Evolutionary conservation across 2,329 filamentous ascomycete species (phyloP).

Genomic region (Thielaviopsis euricoi): DNA sequence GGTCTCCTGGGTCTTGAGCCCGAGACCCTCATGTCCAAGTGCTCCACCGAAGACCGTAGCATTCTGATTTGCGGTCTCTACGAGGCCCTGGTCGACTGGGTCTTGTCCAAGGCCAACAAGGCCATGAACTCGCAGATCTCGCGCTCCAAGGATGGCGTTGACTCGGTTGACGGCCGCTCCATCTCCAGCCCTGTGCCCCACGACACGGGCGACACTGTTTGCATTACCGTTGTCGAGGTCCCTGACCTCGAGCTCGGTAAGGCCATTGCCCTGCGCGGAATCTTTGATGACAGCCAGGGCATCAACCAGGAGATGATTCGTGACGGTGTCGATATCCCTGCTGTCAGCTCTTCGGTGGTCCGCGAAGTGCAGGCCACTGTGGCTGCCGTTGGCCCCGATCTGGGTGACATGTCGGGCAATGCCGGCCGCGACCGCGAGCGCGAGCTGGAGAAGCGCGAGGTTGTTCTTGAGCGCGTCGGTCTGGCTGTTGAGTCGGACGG

Average conservation of each 20-base stretch:
- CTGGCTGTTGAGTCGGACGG: slow-evolving; percentile 67
- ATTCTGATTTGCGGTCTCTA: slow-evolving; percentile 76
- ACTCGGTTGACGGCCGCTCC: slow-evolving; percentile 49
- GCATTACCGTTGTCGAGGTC: slow-evolving; percentile 75
- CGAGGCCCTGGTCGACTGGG: slow-evolving; percentile 88
- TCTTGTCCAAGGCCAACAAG: slow-evolving; percentile 74
- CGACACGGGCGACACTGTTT: slow-evolving; percentile 68
- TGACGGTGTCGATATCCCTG: slow-evolving; percentile 64
- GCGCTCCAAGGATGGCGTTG: slow-evolving; percentile 46
- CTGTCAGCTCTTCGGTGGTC: slow-evolving; percentile 64
- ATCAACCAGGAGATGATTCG: slow-evolving; percentile 97
- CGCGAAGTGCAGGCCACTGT: slow-evolving; percentile 79
- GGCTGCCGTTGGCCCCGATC: slow-evolving; percentile 56
- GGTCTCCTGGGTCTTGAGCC: slow-evolving; percentile 76
- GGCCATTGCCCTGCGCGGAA: slow-evolving; percentile 70
- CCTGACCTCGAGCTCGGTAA: slow-evolving; percentile 68
- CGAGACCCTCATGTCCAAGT: slow-evolving; percentile 61
- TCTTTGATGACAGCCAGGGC: slow-evolving; percentile 83
- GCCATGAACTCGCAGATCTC: slow-evolving; percentile 64
- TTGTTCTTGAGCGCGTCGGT: slow-evolving; percentile 71
- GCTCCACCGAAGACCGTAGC: slow-evolving; percentile 69
- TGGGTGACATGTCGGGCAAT: slow-evolving; percentile 56
- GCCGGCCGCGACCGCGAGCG: slow-evolving; percentile 57
- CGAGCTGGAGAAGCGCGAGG: slow-evolving; percentile 65
- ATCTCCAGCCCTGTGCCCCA: slow-evolving; percentile 26